phyloP scores from a whole-genome alignment of 768 basidiomycete genomes.

The Podaxis sp. region DNA sequence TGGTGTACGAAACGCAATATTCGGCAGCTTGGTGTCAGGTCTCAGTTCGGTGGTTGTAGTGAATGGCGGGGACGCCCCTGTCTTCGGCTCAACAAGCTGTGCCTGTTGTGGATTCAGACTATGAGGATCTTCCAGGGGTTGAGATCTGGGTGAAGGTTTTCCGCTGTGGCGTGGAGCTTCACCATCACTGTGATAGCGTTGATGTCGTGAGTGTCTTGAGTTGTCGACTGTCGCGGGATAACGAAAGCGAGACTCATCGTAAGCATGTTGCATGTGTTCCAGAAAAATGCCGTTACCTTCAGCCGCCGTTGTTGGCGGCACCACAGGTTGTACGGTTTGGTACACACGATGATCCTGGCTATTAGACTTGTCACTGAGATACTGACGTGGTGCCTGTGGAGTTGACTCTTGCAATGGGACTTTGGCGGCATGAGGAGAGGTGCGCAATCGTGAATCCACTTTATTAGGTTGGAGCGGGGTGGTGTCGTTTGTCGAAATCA shows the following conservation, averaged over 20 bases:
- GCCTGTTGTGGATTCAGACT: background rate
- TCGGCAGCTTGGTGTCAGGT: background rate
- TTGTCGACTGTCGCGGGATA: background rate
- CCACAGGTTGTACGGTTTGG: background rate
- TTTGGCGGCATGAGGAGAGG: background rate
- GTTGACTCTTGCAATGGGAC: background rate
- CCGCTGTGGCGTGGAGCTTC: background rate
- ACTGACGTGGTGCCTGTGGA: background rate
- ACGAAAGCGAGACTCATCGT: background rate
- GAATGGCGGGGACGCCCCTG: background rate
- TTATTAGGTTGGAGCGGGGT: background rate
- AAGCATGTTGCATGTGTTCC: background rate
- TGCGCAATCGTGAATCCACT: background rate
- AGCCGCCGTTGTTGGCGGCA: background rate
- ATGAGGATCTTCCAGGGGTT: background rate
- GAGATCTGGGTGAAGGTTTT: constrained; percentile 6
- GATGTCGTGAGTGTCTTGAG: background rate
- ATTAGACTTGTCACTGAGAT: constrained; percentile 4
- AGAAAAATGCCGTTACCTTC: background rate
- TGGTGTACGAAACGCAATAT: background rate
- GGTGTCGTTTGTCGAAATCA: background rate
- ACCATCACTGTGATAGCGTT: background rate
- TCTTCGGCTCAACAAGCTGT: background rate
- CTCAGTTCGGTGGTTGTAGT: background rate
- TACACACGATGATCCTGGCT: background rate